phyloP scores from a whole-genome alignment of 83 land plant species.

The Diphasiastrum complanatum region DNA sequence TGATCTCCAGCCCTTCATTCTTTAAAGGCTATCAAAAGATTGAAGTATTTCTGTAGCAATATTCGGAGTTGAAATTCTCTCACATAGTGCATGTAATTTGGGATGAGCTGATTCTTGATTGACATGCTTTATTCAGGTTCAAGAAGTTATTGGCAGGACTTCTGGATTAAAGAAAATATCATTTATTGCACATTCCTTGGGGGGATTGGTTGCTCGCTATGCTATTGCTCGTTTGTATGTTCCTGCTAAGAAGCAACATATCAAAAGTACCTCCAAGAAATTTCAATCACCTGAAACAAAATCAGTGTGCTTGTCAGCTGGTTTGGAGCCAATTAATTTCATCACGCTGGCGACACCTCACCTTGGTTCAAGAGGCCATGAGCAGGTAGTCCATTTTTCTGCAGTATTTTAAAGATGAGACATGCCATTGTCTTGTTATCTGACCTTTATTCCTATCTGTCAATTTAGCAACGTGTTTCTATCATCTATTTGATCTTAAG shows the following conservation, averaged over 20 bases:
- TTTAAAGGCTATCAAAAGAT: no score
- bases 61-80: no score
- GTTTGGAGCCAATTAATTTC: conserved; percentile 10
- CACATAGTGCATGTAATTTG: background rate
- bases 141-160: conserved; percentile 36
- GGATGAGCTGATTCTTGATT: background rate
- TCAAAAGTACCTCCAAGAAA: background rate
- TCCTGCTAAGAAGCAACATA: background rate
- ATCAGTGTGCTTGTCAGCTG: background rate
- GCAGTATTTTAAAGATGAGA: no score
- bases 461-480: no score
- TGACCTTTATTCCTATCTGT: no score
- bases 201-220: conserved; percentile 69
- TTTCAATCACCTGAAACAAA: no score
- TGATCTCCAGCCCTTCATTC: no score
- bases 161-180: conserved; percentile 53
- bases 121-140: conserved; percentile 32
- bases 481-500: no score
- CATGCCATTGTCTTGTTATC: no score
- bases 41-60: no score
- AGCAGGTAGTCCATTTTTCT: no score
- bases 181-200: conserved; percentile 69
- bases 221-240: conserved; percentile 52
- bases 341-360: conserved; percentile 14
- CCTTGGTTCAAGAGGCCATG: conserved; percentile 9